phyloP scores from a whole-genome alignment of 2,329 filamentous ascomycete genomes.

The Fusarium sulawesiense region DNA sequence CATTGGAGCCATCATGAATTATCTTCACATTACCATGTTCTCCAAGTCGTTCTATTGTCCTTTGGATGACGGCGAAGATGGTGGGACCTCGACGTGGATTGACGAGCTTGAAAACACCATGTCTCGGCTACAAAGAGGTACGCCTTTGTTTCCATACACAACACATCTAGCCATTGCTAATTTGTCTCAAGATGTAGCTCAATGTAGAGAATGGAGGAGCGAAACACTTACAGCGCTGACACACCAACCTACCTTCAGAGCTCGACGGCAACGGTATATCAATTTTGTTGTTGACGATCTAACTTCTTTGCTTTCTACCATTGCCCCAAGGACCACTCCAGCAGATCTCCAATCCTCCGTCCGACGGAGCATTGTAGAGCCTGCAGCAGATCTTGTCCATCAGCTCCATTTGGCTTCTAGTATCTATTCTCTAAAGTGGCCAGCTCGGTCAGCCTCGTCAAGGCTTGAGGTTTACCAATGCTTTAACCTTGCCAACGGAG shows the following conservation, averaged over 20 bases:
- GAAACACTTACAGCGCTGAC: conserved; percentile 52
- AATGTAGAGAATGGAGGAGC: conserved; percentile 53
- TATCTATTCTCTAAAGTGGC: conserved; percentile 54
- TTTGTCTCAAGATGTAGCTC: conserved; percentile 46
- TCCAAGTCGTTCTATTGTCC: conserved; percentile 54
- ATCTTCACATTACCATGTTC: conserved; percentile 52
- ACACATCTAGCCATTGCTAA: conserved; percentile 9
- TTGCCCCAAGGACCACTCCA: conserved; percentile 45
- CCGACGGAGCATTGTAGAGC: conserved; percentile 50
- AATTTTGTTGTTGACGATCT: conserved; percentile 50
- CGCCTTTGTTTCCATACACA: not conserved
- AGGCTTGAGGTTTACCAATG: conserved; percentile 54
- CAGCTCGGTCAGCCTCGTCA: conserved; percentile 51
- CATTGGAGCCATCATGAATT: conserved; percentile 53
- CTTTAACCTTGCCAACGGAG: conserved; percentile 50
- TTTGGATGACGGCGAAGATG: conserved; percentile 48
- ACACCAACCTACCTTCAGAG: conserved; percentile 49
- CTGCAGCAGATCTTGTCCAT: conserved; percentile 53
- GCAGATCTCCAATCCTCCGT: conserved; percentile 50
- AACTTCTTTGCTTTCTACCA: conserved; percentile 46
- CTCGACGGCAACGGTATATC: conserved; percentile 46
- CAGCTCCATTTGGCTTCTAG: conserved; percentile 51
- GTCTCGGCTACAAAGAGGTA: conserved; percentile 52
- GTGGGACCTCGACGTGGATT: conserved; percentile 50
- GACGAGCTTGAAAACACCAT: conserved; percentile 50